These are phyloP conservation scores for Solanum virginianum DNA, from an alignment of 257 asterid genomes.

Conservation along the genomic window DNA sequence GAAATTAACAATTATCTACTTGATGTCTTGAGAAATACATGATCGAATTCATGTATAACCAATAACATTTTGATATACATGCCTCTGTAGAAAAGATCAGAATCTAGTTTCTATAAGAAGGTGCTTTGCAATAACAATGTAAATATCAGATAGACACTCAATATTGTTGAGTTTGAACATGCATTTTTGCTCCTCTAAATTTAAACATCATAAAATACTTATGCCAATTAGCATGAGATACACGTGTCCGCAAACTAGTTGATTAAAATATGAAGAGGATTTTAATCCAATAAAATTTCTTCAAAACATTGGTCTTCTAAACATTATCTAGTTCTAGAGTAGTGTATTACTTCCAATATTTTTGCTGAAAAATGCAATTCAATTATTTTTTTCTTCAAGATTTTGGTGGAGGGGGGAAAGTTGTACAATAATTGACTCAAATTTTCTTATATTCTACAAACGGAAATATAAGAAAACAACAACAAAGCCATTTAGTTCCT, in stretches of 20 bases:
- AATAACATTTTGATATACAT: background rate
- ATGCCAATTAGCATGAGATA: background rate
- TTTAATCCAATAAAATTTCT: background rate
- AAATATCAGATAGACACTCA: background rate
- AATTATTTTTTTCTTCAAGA: background rate
- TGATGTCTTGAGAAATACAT: background rate
- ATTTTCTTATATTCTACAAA: background rate
- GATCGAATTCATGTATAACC: background rate
- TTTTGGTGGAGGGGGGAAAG: background rate
- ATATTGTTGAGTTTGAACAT: too few species aligned
- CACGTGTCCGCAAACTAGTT: too few species aligned
- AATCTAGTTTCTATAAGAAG: too few species aligned
- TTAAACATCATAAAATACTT: background rate
- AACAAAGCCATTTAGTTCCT: background rate
- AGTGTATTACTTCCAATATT: background rate
- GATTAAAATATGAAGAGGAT: too few species aligned
- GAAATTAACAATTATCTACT: background rate
- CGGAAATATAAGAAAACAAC: background rate
- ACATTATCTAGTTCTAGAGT: background rate
- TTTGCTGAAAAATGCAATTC: background rate
- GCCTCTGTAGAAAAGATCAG: too few species aligned
- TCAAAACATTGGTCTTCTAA: background rate
- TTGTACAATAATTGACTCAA: background rate
- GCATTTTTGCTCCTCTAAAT: background rate
- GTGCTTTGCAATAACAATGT: too few species aligned